Evolutionary conservation across 2,329 filamentous ascomycete species (phyloP), one percentile per base, ranked within the genome.

Genomic region (Penicillium thymicola): DNA sequence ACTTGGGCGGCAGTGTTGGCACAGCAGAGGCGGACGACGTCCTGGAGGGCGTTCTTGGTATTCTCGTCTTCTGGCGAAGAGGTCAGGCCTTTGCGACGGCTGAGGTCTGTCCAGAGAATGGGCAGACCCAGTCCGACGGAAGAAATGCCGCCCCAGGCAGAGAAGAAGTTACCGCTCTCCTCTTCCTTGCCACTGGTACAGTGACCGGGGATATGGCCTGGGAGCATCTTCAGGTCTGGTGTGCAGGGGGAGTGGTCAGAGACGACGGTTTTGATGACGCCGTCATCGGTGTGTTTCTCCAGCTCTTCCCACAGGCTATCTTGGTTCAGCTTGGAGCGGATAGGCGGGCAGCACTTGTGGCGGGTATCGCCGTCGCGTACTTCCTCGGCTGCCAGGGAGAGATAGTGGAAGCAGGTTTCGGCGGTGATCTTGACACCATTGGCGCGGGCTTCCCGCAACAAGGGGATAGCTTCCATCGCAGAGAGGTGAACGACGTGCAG

Each of bases 241-340:
- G 94, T 97, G 79, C 94, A 97, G 6, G 94, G 94, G 5, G 90
- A 96, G 79, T 99, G 94, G 71, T 97, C 94, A 0, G 89, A 95
- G 2, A 99, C 94, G 30, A 99, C 84, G 0, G 94, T 97, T 69
- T 86, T 84, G 73, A 99, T 92, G 62, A 95, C 90, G 10, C 90
- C 90, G 67, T 92, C 86, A 0, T 81, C 79, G 34, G 81, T 78
- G 68, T 77, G 64, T 62, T 73, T 70, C 50, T 75, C 70, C 9
- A 99, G 79, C 75, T 97, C 94, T 8, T 84, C 82, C 94, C 94
- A 99, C 0, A 99, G 82, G 1, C 83, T 84, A 67, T 96, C 89
- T 67, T 93, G 89, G 78, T 97, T 97, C 38, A 81, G 78, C 67
- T 88, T 85, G 61, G 85, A 86, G 53, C 92, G 88, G 72, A 97